Evolutionary conservation across 768 basidiomycete genomes (phyloP).

Genomic region (Tricholoma matsutake): DNA sequence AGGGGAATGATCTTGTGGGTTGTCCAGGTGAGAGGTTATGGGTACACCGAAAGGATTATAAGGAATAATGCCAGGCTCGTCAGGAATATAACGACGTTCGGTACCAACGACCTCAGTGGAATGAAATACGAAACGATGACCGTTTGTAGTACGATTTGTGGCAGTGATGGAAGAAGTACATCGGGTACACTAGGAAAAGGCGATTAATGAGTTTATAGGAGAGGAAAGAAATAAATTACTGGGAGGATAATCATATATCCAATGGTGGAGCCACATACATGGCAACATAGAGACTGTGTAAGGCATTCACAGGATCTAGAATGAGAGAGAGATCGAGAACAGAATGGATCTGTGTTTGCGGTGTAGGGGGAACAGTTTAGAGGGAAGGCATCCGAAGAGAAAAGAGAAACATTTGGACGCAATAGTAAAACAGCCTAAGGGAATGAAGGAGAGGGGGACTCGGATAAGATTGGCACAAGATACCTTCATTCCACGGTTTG

Average conservation of each 20-base stretch:
- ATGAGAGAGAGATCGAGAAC: constrained; percentile 29
- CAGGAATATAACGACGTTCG: constrained; percentile 60
- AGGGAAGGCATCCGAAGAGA: constrained; percentile 78
- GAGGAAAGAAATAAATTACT: constrained; percentile 22
- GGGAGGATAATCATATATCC: constrained; percentile 83
- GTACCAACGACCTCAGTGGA: constrained; percentile 60
- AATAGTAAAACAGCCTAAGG: constrained; percentile 77
- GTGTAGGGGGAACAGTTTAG: constrained; percentile 71
- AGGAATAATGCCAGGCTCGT: constrained; percentile 61
- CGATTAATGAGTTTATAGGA: not conserved
- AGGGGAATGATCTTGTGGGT: constrained; percentile 8
- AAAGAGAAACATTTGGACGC: constrained; percentile 77
- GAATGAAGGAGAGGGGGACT: not conserved
- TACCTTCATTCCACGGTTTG: constrained; percentile 86
- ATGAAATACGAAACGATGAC: constrained; percentile 87
- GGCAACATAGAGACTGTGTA: constrained; percentile 78
- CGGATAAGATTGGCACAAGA: constrained; percentile 6
- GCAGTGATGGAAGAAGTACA: constrained; percentile 71
- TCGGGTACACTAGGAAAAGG: constrained; percentile 47
- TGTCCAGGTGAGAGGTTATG: constrained; percentile 12
- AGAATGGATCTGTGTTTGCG: constrained; percentile 41
- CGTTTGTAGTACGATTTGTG: constrained; percentile 73
- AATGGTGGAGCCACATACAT: constrained; percentile 68
- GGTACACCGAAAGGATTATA: constrained; percentile 29
- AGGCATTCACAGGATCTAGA: constrained; percentile 69